These are phyloP conservation scores for Xylaria digitata DNA, from an alignment of 2,329 filamentous ascomycete species.

Conservation along the genomic window DNA sequence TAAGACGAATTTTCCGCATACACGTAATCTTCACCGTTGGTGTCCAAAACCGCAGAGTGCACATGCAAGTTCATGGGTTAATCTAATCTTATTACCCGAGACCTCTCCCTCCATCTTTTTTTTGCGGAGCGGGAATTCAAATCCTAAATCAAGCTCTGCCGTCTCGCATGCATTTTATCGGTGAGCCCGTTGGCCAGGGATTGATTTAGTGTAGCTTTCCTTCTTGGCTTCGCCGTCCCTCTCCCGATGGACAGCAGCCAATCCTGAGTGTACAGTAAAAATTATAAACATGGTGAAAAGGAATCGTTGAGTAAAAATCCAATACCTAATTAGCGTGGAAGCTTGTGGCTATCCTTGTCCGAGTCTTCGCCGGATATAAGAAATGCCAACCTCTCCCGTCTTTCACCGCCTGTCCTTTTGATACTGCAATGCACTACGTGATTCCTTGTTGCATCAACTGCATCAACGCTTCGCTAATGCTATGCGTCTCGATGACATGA, in stretches of 20 bases:
- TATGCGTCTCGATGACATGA: not conserved
- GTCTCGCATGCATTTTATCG: constrained; percentile 3
- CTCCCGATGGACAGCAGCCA: too few relatives aligned
- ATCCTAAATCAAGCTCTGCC: not conserved
- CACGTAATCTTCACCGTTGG: constrained; percentile 33
- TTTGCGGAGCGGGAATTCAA: not conserved
- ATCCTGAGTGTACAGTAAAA: not conserved
- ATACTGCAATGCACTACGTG: not conserved
- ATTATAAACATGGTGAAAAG: too few relatives aligned
- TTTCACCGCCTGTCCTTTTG: constrained; percentile 15
- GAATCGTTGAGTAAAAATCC: not conserved
- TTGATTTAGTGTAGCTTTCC: not conserved
- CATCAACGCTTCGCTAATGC: not conserved
- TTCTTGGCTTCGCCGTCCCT: not conserved
- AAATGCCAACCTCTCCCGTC: not conserved
- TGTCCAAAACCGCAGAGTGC: constrained; percentile 32
- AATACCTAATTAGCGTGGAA: not conserved
- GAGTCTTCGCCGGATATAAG: too few relatives aligned
- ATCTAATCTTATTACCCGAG: constrained; percentile 23
- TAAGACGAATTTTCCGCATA: constrained; percentile 28
- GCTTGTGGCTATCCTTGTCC: not conserved
- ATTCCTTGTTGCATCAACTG: not conserved
- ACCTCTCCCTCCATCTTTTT: not conserved
- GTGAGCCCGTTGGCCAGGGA: constrained; percentile 1
- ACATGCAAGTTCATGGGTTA: constrained; percentile 24